A percentile compares a stretch with the other conserved stretches of the same genome.
Conservation (phyloP, 140 eudicot species). For the Ambrosia hybrid region DNA sequence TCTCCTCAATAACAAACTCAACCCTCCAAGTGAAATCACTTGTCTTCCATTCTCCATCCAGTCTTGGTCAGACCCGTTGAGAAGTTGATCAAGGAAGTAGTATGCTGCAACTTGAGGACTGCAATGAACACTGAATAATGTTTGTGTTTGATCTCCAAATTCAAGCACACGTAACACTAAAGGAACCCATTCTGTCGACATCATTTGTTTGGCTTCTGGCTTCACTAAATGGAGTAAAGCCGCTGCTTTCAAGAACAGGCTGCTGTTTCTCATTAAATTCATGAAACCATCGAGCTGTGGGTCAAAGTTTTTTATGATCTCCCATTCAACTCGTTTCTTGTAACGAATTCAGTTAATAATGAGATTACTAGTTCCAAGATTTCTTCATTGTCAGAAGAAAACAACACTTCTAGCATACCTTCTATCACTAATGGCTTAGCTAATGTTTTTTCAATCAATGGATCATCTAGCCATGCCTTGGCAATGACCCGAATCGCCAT, state of each 20-base stretch:
- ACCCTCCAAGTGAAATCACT: slow-evolving; percentile 65
- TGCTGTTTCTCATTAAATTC: slow-evolving; percentile 54
- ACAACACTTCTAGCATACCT: slow-evolving; percentile 68
- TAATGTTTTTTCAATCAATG: slow-evolving; percentile 33
- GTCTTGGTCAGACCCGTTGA: slow-evolving; percentile 65
- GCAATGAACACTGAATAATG: slow-evolving; percentile 53
- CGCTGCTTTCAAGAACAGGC: slow-evolving; percentile 75
- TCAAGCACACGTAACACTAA: slow-evolving; percentile 71
- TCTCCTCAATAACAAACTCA: slow-evolving; percentile 61
- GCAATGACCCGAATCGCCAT: slow-evolving; percentile 59
- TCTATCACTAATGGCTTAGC: slow-evolving; percentile 54
- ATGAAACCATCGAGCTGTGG: slow-evolving; percentile 60
- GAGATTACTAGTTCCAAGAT: slow-evolving; percentile 64
- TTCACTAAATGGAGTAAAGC: slow-evolving; percentile 57
- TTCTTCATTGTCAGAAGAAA: slow-evolving; percentile 65
- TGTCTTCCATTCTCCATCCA: slow-evolving; percentile 56
- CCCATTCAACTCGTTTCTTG: slow-evolving; percentile 39
- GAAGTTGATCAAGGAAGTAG: slow-evolving; percentile 65
- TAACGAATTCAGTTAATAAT: slow-evolving; percentile 59
- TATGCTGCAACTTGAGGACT: slow-evolving; percentile 71
- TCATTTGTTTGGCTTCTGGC: slow-evolving; percentile 71
- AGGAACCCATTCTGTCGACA: slow-evolving; percentile 67
- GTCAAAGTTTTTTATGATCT: slow-evolving; percentile 50
- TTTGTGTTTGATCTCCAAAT: slow-evolving; percentile 73
- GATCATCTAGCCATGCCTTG: slow-evolving; percentile 62